Conservation (phyloP, 2,329 filamentous ascomycete species). For the Aspergillus bombycis region DNA sequence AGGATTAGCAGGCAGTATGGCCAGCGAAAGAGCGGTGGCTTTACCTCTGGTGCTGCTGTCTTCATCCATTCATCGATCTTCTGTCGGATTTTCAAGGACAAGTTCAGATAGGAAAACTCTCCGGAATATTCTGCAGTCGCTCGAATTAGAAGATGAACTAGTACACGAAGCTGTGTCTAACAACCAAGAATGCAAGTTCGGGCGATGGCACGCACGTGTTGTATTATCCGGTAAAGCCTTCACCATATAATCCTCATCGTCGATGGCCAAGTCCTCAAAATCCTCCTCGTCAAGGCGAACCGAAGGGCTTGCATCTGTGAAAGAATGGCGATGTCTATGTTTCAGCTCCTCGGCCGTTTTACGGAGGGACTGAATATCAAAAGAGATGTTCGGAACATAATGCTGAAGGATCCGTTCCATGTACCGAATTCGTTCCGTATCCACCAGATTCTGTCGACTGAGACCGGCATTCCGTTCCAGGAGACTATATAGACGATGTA, state of each 20-base stretch:
- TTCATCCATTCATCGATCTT: slow-evolving; percentile 50
- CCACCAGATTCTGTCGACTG: slow-evolving; percentile 39
- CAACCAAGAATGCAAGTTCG: background rate
- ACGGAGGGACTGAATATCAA: slow-evolving; percentile 48
- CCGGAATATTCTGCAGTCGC: slow-evolving; percentile 45
- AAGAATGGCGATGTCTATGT: slow-evolving; percentile 37
- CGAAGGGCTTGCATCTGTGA: slow-evolving; percentile 33
- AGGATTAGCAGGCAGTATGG: slow-evolving; percentile 10
- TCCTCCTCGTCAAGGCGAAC: slow-evolving; percentile 38
- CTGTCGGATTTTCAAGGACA: slow-evolving; percentile 47
- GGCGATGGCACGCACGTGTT: slow-evolving; percentile 35
- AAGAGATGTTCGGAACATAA: slow-evolving; percentile 49
- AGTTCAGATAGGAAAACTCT: slow-evolving; percentile 50
- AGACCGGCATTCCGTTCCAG: slow-evolving; percentile 34
- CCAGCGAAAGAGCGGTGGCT: background rate
- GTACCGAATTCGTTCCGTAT: slow-evolving; percentile 40
- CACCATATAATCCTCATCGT: slow-evolving; percentile 46
- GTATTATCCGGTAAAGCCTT: slow-evolving; percentile 44
- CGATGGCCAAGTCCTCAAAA: slow-evolving; percentile 44
- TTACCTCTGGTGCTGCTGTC: slow-evolving; percentile 40
- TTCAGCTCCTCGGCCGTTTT: slow-evolving; percentile 50
- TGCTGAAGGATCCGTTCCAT: slow-evolving; percentile 56
- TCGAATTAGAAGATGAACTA: background rate
- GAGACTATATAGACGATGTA: slow-evolving; percentile 21
- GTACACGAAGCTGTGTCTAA: background rate